Conservation (phyloP, 2,329 filamentous ascomycete species). For the Aspergillus sp. region DNA sequence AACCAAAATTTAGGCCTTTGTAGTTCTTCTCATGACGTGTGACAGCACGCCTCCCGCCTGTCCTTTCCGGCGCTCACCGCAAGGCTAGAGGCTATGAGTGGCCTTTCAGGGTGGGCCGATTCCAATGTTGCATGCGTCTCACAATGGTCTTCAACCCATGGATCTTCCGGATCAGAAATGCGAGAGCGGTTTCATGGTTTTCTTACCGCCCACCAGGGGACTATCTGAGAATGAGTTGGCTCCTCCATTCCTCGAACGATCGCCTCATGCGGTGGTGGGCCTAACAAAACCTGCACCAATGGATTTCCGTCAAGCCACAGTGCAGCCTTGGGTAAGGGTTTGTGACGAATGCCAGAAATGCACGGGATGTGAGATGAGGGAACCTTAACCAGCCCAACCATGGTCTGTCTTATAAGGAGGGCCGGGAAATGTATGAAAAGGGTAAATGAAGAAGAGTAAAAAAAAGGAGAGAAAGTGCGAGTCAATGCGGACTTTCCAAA, state of each 20-base stretch:
- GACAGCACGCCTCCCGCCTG: slow-evolving; percentile 2
- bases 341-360: slow-evolving; percentile 3
- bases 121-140: neutral
- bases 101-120: neutral
- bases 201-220: neutral
- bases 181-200: neutral
- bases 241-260: neutral
- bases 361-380: slow-evolving; percentile 4
- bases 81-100: neutral
- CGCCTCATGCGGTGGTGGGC: neutral
- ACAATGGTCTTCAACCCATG: slow-evolving; percentile 2
- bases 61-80: slow-evolving; percentile 1
- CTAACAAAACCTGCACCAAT: neutral
- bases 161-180: slow-evolving; percentile 1
- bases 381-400: slow-evolving; percentile 7
- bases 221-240: neutral
- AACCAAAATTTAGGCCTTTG: slow-evolving; percentile 10
- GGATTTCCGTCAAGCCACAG: neutral
- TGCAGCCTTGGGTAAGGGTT: neutral
- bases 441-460: neutral
- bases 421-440: neutral
- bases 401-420: neutral
- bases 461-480: neutral
- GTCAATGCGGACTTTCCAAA: neutral
- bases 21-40: slow-evolving; percentile 6